Conservation (phyloP, 805 yeast genomes). For the Lipomyces sp. region DNA sequence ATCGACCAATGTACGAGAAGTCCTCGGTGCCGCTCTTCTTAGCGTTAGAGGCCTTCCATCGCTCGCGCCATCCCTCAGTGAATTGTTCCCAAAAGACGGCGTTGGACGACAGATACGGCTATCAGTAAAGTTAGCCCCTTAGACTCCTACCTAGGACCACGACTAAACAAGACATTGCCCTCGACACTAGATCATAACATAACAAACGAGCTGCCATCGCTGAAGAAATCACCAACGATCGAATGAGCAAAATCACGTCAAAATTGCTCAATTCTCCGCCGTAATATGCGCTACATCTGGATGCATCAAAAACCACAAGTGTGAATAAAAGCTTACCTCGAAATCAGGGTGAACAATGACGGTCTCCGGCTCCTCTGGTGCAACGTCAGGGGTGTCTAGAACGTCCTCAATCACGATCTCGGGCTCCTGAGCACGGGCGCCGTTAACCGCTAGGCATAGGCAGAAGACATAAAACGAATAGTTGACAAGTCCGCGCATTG, state of each 20-base stretch:
- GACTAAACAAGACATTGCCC: background rate
- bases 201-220: background rate
- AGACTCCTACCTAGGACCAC: background rate
- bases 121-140: background rate
- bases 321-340: slow-evolving; percentile 8
- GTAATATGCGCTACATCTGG: background rate
- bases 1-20: slow-evolving; percentile 68
- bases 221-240: background rate
- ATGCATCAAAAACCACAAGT: background rate
- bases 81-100: slow-evolving; percentile 53
- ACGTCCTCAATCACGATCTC: slow-evolving; percentile 25
- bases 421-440: slow-evolving; percentile 26
- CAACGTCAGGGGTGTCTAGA: slow-evolving; percentile 4
- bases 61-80: slow-evolving; percentile 43
- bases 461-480: slow-evolving; percentile 26
- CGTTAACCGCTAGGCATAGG: slow-evolving; percentile 18
- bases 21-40: slow-evolving; percentile 55
- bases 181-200: background rate
- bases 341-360: slow-evolving; percentile 23
- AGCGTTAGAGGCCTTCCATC: slow-evolving; percentile 66
- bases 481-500: slow-evolving; percentile 27
- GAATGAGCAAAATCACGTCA: background rate
- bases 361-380: slow-evolving; percentile 10
- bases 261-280: background rate
- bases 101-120: slow-evolving; percentile 21